Conservation (phyloP, 805 yeast species). For the Metschnikowia arizonensis region DNA sequence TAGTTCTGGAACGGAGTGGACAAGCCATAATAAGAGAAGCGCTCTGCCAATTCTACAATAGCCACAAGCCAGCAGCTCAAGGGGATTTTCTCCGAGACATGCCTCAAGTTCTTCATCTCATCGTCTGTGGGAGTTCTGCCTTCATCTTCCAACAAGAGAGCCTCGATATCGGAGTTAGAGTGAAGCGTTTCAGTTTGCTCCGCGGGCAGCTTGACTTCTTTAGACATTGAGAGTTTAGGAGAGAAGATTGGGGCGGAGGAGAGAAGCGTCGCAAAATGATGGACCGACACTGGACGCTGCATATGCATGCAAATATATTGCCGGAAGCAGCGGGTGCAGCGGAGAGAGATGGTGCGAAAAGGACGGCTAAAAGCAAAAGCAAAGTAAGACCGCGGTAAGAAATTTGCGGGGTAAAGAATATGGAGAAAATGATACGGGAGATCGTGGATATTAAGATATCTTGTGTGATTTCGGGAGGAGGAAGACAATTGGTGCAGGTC, state of each 20-base stretch:
- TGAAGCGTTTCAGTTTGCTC: conserved; percentile 5
- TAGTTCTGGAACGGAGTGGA: conserved; percentile 75
- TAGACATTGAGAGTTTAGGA: conserved; percentile 5
- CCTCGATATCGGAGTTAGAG: conserved; percentile 9
- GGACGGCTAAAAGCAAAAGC: too few species aligned
- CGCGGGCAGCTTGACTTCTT: conserved; percentile 5
- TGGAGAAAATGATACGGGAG: too few species aligned
- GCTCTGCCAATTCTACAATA: conserved; percentile 72
- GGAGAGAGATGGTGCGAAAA: too few species aligned
- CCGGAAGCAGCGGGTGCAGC: background rate
- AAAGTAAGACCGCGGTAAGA: conserved; percentile 1
- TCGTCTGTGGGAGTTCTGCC: conserved; percentile 50
- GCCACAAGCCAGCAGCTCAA: conserved; percentile 59
- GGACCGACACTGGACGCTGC: background rate
- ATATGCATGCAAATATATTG: background rate
- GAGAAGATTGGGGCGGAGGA: too few species aligned
- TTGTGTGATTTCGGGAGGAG: too few species aligned
- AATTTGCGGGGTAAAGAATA: too few species aligned
- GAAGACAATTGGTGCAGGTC: too few species aligned
- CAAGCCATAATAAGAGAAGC: conserved; percentile 77
- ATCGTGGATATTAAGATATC: too few species aligned
- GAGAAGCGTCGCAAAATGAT: too few species aligned
- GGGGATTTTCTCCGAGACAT: conserved; percentile 51
- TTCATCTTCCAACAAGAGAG: conserved; percentile 21
- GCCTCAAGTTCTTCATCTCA: conserved; percentile 49